Evolutionary conservation across 495 filamentous ascomycete genomes (phyloP), one percentile per base, ranked within the genome.

Genomic region (Trichoderma erinaceum): DNA sequence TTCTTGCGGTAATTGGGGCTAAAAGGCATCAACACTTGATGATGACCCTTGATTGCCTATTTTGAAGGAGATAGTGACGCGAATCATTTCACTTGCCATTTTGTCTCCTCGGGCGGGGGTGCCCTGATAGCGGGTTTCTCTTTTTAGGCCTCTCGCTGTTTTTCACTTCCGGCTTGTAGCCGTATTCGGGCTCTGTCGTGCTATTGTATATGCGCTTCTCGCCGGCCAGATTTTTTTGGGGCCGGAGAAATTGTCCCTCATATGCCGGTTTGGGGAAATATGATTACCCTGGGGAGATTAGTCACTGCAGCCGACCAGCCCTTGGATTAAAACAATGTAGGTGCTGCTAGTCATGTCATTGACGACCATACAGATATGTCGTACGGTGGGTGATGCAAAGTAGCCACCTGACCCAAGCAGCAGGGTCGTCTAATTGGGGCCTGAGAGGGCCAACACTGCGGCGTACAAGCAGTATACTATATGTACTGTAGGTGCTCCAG

Each of bases 171-270:
- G 15, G 44, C 44, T 48, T 48, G 13, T 48, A 16, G 44, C 15
- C 44, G 44, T n/a, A 52, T 52, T 10, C 48, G 48, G 46, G 48
- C 48, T 52, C 48, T n/a, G n/a, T 25, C 48, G 16, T 52, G 18
- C 8, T 11, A 11, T 44, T 44, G 43, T 48, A 56, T 61, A 56
- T 61, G 56, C 56, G 56, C 56, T 61, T 61, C 56, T 61, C 56
- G 56, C 56, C 15, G 48, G 48, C 48, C 8, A 23, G 48, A 23
- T 32, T 23, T 32, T 7, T 1, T 23, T 7, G 10, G 4, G n/a
- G 56, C 56, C 25, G 56, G 10, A 23, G 27, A 29, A 61, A 38
- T 38, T 38, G 35, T 38, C 35, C 35, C 35, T 27, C 56, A 61
- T 18, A 61, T 32, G 48, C 48, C 48, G 18, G 48, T 52, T 52